phyloP scores from a whole-genome alignment of 345 rosid genomes.

The Clausena lansium region DNA sequence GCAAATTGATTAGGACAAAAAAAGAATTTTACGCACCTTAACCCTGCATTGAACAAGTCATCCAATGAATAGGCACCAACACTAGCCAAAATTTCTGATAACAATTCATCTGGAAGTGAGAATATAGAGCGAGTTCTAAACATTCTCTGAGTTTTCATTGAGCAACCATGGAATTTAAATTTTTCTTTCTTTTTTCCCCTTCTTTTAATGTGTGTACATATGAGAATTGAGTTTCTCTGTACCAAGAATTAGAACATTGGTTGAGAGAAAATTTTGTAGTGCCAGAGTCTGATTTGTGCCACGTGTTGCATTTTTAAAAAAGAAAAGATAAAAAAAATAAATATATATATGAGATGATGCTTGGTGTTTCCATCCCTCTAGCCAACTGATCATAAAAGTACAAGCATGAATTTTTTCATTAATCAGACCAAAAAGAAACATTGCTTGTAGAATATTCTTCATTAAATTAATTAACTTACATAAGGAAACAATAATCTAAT shows the following conservation, averaged over 20 bases:
- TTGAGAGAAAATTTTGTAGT: too few relatives aligned
- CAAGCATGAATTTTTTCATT: background rate
- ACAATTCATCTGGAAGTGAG: slow-evolving; percentile 17
- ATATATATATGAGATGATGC: too few relatives aligned
- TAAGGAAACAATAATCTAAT: background rate
- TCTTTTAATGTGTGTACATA: background rate
- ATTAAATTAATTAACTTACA: too few relatives aligned
- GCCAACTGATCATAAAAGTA: background rate
- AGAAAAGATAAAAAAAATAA: too few relatives aligned
- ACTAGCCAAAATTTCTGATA: slow-evolving; percentile 14
- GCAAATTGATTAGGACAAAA: too few relatives aligned
- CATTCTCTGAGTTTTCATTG: background rate
- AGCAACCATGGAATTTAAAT: background rate
- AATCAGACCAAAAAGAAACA: background rate
- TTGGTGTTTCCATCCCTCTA: too few relatives aligned
- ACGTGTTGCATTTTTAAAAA: too few relatives aligned
- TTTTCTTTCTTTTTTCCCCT: background rate
- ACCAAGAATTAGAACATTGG: too few relatives aligned
- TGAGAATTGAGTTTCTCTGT: background rate
- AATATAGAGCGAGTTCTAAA: background rate
- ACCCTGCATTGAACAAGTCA: slow-evolving; percentile 5
- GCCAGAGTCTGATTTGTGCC: too few relatives aligned
- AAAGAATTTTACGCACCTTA: background rate
- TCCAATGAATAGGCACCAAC: slow-evolving; percentile 8
- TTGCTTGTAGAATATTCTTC: background rate